Percentiles rank a stretch among this genome's conserved stretches.
Evolutionary conservation across 176 grass and related monocot genomes (phyloP).

Genomic region (Secale cereale): DNA sequence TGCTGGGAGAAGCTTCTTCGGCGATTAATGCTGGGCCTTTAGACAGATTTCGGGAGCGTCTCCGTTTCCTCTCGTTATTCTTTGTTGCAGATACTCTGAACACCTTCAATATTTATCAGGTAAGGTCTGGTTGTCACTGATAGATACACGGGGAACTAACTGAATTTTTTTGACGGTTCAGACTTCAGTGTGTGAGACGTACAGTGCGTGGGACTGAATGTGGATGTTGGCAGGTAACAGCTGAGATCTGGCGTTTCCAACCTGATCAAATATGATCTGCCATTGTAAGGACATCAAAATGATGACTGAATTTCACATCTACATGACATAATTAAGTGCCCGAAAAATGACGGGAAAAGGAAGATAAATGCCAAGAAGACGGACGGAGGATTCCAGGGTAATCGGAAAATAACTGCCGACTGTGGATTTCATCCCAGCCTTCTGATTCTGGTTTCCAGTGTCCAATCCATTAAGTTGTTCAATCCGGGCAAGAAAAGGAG

Average conservation of each 20-base stretch:
- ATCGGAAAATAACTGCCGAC: not conserved
- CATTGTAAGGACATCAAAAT: constrained; percentile 31
- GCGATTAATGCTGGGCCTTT: constrained; percentile 19
- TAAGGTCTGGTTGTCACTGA: not conserved
- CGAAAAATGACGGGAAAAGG: not conserved
- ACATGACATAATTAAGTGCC: not conserved
- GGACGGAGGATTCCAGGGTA: not conserved
- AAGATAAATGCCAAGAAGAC: not conserved
- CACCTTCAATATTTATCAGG: constrained; percentile 28
- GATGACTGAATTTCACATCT: not conserved
- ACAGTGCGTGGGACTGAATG: not conserved
- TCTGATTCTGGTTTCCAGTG: not conserved
- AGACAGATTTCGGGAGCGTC: constrained; percentile 19
- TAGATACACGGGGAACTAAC: not conserved
- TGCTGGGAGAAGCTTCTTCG: constrained; percentile 22
- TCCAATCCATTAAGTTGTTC: not conserved
- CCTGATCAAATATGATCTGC: constrained; percentile 39
- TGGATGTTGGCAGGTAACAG: not conserved
- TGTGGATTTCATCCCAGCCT: not conserved
- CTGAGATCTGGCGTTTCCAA: constrained; percentile 2
- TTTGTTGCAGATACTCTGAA: constrained; percentile 47
- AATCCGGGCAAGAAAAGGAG: not conserved
- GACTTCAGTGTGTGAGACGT: not conserved
- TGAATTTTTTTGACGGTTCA: not conserved
- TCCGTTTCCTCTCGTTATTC: constrained; percentile 42